Percentiles rank a stretch among this genome's conserved stretches.
These are phyloP conservation scores for Pyrrhoderma noxium DNA, from an alignment of 1,284 basidiomycete species.

Conservation along the genomic window DNA sequence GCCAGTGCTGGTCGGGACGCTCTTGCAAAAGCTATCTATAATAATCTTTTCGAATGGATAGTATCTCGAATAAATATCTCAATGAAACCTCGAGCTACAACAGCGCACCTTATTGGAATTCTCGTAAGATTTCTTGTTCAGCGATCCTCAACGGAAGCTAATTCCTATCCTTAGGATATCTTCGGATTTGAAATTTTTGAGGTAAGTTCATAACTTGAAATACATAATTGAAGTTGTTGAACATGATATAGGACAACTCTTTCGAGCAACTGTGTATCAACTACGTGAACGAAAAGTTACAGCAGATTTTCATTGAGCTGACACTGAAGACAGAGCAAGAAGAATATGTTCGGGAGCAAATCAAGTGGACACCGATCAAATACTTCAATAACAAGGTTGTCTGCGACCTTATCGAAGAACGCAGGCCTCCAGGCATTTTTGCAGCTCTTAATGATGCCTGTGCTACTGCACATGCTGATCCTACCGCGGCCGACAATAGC, in stretches of 20 bases:
- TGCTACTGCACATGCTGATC: slow-evolving; percentile 97
- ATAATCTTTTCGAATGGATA: slow-evolving; percentile 99
- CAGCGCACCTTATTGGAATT: slow-evolving; percentile 91
- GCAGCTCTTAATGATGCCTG: slow-evolving; percentile 98
- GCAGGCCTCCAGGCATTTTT: slow-evolving; percentile 94
- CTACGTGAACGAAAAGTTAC: slow-evolving; percentile 99
- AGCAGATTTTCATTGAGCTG: slow-evolving; percentile 99
- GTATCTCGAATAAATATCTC: slow-evolving; percentile 94
- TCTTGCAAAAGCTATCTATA: slow-evolving; percentile 94
- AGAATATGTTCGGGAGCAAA: slow-evolving; percentile 97
- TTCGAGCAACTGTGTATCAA: slow-evolving; percentile 99
- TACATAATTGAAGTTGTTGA: slow-evolving; percentile 1
- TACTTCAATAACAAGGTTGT: slow-evolving; percentile 97
- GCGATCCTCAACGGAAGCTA: not conserved
- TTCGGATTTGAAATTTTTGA: slow-evolving; percentile 99
- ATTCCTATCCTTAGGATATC: slow-evolving; percentile 62
- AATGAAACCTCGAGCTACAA: slow-evolving; percentile 78
- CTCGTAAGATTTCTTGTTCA: slow-evolving; percentile 42
- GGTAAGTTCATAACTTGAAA: slow-evolving; percentile 31
- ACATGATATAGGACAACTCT: slow-evolving; percentile 74
- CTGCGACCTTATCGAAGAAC: slow-evolving; percentile 96
- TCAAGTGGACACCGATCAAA: slow-evolving; percentile 99
- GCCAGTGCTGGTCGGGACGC: slow-evolving; percentile 88
- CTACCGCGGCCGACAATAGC: slow-evolving; percentile 92
- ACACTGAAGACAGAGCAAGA: slow-evolving; percentile 99